phyloP scores from a whole-genome alignment of 192 early-diverging fungal species.

The Jimgerdemannia lactiflua region DNA sequence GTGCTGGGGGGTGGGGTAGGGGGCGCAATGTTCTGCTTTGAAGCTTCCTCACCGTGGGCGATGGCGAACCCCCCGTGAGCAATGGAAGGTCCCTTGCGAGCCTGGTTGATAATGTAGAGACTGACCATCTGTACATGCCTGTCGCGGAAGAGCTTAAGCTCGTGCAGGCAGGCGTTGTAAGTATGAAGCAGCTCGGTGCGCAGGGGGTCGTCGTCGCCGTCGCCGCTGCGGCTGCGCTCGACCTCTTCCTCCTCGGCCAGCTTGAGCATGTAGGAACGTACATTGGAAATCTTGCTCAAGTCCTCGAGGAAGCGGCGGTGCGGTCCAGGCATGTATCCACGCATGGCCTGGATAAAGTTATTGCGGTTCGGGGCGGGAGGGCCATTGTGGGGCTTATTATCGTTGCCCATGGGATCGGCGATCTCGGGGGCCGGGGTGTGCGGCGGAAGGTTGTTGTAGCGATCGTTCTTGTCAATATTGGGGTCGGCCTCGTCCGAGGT shows the following conservation, averaged over 20 bases:
- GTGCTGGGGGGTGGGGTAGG: neutral
- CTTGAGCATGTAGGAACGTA: conserved; percentile 62
- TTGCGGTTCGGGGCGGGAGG: conserved; percentile 38
- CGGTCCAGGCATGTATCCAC: conserved; percentile 86
- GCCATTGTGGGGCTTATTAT: conserved; percentile 25
- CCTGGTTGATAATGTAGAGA: conserved; percentile 86
- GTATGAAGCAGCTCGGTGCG: conserved; percentile 48
- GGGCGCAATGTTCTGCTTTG: neutral
- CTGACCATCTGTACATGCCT: conserved; percentile 92
- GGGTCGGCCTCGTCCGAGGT: neutral
- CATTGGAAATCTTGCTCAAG: conserved; percentile 57
- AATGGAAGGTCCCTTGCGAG: conserved; percentile 66
- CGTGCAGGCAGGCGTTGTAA: conserved; percentile 80
- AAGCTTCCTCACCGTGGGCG: neutral
- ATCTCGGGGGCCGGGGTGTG: conserved; percentile 19
- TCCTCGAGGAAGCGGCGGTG: conserved; percentile 87
- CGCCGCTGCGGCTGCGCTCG: neutral
- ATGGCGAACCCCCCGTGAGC: conserved; percentile 53
- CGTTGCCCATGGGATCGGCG: neutral
- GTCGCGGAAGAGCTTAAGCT: conserved; percentile 86
- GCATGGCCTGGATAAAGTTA: conserved; percentile 86
- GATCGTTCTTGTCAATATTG: conserved; percentile 15
- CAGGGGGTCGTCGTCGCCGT: conserved; percentile 10
- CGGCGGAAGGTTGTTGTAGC: conserved; percentile 28
- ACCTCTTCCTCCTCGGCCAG: conserved; percentile 10